phyloP scores from a whole-genome alignment of 768 basidiomycete species.

The Sarcomyxa edulis region DNA sequence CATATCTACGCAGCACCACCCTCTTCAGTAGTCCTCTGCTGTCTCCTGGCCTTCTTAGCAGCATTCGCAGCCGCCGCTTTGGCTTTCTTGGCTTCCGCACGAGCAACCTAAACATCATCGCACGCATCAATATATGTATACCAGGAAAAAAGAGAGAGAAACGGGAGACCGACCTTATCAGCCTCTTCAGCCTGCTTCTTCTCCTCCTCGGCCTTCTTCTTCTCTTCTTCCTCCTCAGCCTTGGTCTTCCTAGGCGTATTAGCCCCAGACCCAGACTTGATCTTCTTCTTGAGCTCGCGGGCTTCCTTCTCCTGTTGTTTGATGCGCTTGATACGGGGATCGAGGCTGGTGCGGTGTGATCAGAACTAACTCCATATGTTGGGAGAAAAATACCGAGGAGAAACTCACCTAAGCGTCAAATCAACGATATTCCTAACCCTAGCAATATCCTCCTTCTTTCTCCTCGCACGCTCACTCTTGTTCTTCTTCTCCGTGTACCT shows the following conservation, averaged over 20 bases:
- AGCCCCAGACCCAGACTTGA: constrained; percentile 35
- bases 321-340: constrained; percentile 96
- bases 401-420: constrained; percentile 53
- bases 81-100: constrained; percentile 77
- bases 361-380: too few species aligned
- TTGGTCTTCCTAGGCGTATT: constrained; percentile 60
- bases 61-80: constrained; percentile 85
- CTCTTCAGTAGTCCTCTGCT: constrained; percentile 36
- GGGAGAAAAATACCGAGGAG: constrained; percentile 1
- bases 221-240: constrained; percentile 71
- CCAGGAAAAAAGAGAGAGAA: background rate
- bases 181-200: constrained; percentile 78
- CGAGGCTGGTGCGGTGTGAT: constrained; percentile 34
- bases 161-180: constrained; percentile 67
- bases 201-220: constrained; percentile 64
- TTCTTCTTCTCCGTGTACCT: constrained; percentile 99
- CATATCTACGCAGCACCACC: too few species aligned
- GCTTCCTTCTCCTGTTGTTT: constrained; percentile 95
- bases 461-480: constrained; percentile 90
- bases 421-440: constrained; percentile 87
- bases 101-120: constrained; percentile 34
- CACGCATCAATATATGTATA: background rate
- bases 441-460: constrained; percentile 97
- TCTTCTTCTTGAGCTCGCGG: constrained; percentile 80
- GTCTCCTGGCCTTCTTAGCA: constrained; percentile 83